A percentile compares a stretch with the other conserved stretches of the same genome.
Conservation (phyloP, 2,329 filamentous ascomycete species). For the Epichloe brachyelytri region DNA sequence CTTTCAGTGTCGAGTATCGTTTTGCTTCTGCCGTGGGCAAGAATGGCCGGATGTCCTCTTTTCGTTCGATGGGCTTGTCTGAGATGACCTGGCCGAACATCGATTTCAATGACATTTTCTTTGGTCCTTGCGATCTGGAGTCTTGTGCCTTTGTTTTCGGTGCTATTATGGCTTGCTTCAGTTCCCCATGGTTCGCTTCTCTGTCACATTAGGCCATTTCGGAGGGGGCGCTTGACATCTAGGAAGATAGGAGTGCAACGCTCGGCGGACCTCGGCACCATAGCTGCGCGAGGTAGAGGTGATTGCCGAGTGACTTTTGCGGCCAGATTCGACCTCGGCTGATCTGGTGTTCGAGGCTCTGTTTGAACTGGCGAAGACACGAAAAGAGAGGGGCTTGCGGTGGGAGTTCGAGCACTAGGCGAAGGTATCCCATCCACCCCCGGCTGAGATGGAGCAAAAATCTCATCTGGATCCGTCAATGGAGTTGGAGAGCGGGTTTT, state of each 20-base stretch:
- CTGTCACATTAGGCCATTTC: background rate
- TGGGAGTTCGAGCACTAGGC: background rate
- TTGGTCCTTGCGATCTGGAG: background rate
- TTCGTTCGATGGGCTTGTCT: background rate
- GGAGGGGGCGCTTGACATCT: background rate
- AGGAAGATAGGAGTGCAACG: conserved; percentile 6
- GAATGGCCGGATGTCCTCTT: background rate
- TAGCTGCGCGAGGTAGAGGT: background rate
- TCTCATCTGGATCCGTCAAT: background rate
- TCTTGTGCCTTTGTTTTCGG: background rate
- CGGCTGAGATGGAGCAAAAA: background rate
- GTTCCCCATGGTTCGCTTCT: conserved; percentile 6
- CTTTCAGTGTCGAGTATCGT: background rate
- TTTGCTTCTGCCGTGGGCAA: background rate
- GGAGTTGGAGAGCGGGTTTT: background rate
- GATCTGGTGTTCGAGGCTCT: conserved; percentile 2
- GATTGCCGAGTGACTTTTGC: background rate
- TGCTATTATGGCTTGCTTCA: conserved; percentile 6
- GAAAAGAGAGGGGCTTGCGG: conserved; percentile 1
- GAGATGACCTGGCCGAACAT: background rate
- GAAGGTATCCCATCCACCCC: background rate
- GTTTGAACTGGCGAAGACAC: background rate
- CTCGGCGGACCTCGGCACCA: conserved; percentile 4
- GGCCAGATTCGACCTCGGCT: background rate
- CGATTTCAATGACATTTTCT: background rate